Percentiles rank a stretch among this genome's conserved stretches.
Conservation (phyloP, 768 basidiomycete genomes). For the Kwoniella sp. region DNA sequence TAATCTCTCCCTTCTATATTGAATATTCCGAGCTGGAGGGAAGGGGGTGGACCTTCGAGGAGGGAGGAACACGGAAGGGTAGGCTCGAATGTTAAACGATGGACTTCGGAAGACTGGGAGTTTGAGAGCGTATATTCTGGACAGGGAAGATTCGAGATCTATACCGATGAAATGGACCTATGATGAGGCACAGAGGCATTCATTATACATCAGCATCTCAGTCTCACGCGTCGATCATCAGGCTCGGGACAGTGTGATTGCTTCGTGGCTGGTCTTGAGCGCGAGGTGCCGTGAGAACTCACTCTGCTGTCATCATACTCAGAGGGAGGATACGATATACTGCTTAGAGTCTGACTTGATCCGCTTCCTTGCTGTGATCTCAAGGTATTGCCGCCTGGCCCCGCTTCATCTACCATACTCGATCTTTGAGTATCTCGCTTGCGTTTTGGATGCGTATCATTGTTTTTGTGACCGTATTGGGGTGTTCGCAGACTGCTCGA, state of each 20-base stretch:
- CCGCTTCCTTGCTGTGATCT: too few relatives aligned
- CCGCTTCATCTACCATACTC: too few relatives aligned
- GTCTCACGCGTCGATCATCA: too few relatives aligned
- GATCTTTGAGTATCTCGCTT: too few relatives aligned
- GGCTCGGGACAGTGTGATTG: too few relatives aligned
- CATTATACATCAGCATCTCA: too few relatives aligned
- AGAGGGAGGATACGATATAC: not conserved
- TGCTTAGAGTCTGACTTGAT: too few relatives aligned
- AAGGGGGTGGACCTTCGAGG: slow-evolving; percentile 18
- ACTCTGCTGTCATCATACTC: not conserved
- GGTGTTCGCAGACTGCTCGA: too few relatives aligned
- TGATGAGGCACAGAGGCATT: too few relatives aligned
- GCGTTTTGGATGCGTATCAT: too few relatives aligned
- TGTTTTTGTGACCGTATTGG: too few relatives aligned
- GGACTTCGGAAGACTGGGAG: slow-evolving; percentile 9
- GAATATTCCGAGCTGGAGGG: not conserved
- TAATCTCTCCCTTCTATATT: slow-evolving; percentile 1
- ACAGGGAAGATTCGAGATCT: slow-evolving; percentile 20
- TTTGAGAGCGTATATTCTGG: slow-evolving; percentile 11
- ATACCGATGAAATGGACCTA: slow-evolving; percentile 26
- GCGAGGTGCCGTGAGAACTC: not conserved
- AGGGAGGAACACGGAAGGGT: slow-evolving; percentile 7
- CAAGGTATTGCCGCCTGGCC: too few relatives aligned
- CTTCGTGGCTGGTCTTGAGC: not conserved
- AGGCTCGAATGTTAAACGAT: slow-evolving; percentile 22